Percentiles rank a stretch among this genome's conserved stretches.
These are phyloP conservation scores for Penicillium daleae DNA, from an alignment of 495 filamentous ascomycete genomes.

Conservation along the genomic window DNA sequence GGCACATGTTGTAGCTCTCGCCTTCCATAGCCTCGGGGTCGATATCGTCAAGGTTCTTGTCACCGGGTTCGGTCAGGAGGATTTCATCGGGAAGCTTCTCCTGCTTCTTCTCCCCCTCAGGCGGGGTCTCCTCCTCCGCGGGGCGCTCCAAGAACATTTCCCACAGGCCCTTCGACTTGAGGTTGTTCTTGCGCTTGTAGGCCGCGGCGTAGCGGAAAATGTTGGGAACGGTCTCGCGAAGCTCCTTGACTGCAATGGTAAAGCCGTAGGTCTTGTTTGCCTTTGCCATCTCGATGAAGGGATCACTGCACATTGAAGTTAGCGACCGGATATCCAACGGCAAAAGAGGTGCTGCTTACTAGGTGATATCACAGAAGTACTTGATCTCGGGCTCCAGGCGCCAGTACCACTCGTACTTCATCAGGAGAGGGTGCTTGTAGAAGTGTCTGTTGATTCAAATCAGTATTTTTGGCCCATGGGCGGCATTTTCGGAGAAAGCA, in stretches of 20 bases:
- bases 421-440: constrained; percentile 93
- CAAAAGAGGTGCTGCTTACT: constrained; percentile 61
- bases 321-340: constrained; percentile 20
- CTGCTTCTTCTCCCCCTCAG: constrained; percentile 66
- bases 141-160: constrained; percentile 94
- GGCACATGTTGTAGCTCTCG: constrained; percentile 99
- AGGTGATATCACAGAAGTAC: constrained; percentile 99
- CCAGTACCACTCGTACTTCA: constrained; percentile 99
- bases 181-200: constrained; percentile 90
- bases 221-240: constrained; percentile 97
- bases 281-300: constrained; percentile 90
- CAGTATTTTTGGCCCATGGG: constrained; percentile 11
- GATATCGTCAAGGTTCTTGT: constrained; percentile 73
- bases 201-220: constrained; percentile 99
- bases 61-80: constrained; percentile 72
- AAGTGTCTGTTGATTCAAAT: constrained; percentile 69
- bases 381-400: constrained; percentile 99
- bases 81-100: constrained; percentile 81
- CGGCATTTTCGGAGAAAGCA: neutral
- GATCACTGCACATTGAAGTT: constrained; percentile 65
- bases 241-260: constrained; percentile 98
- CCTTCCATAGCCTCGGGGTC: constrained; percentile 95
- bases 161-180: constrained; percentile 92
- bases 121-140: constrained; percentile 56
- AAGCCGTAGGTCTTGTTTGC: constrained; percentile 98